Conservation (phyloP, 495 filamentous ascomycete species). For the Penicillium maclennaniae region DNA sequence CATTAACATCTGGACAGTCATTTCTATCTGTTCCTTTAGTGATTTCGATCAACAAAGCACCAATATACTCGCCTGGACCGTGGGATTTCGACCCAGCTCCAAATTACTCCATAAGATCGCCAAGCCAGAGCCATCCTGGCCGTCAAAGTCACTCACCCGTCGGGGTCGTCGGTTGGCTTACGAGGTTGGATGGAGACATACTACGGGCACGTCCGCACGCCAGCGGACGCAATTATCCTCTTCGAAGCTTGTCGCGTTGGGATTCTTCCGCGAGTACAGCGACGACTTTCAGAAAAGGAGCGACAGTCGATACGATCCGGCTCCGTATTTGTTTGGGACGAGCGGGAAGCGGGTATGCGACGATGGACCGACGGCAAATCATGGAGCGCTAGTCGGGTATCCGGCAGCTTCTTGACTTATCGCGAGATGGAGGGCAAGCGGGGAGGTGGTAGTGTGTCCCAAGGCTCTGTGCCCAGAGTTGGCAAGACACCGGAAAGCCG, state of each 20-base stretch:
- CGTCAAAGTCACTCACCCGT: constrained; percentile 26
- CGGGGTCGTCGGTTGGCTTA: constrained; percentile 25
- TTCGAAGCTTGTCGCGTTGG: constrained; percentile 95
- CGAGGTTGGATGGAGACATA: constrained; percentile 84
- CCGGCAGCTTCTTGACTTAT: constrained; percentile 96
- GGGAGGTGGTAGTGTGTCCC: constrained; percentile 57
- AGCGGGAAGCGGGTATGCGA: constrained; percentile 96
- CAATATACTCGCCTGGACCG: neutral
- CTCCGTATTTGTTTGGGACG: constrained; percentile 98
- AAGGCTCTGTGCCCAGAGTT: constrained; percentile 49
- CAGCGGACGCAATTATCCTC: constrained; percentile 90
- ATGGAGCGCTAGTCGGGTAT: constrained; percentile 96
- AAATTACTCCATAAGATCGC: neutral
- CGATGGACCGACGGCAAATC: constrained; percentile 99
- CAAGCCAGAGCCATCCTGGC: constrained; percentile 15
- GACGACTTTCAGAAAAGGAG: constrained; percentile 94
- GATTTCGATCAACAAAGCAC: neutral
- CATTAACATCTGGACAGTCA: neutral
- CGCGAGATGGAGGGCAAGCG: constrained; percentile 98
- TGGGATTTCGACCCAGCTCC: neutral
- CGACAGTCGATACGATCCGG: constrained; percentile 90
- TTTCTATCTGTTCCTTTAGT: neutral
- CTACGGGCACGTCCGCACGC: constrained; percentile 85
- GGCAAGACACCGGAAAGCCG: constrained; percentile 81
- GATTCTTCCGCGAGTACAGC: constrained; percentile 84